Evolutionary conservation across 1,284 basidiomycete genomes (phyloP), one percentile per base, ranked within the genome.

Genomic region (Cystobasidiaceae sp.): DNA sequence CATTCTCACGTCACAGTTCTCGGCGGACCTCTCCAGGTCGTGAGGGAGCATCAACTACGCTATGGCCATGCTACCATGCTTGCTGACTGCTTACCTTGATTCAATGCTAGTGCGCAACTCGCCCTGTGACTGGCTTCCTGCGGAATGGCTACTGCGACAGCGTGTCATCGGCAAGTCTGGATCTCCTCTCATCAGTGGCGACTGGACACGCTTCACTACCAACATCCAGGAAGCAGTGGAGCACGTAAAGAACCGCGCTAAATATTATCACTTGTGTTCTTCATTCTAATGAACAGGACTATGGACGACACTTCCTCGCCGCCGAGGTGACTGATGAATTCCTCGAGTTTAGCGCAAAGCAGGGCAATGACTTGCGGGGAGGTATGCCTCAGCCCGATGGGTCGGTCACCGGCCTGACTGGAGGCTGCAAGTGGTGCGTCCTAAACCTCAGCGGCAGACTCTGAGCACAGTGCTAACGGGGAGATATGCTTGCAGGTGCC

Each of bases 61-160:
- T 33, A 21, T 41, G 3, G 19, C 11, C 11, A 23, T 25, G 19
- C 19, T 19, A 11, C n/a, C 23, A 23, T 28, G 6, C 25, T 30
- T 28, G 23, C 39, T 57, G 39, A 57, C 43, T 8, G n/a, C 4
- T 4, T 45, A 9, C 39, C 7, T 6, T 44, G 34, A 4, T 21
- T 17, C 7, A 4, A 17, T 28, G n/a, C n/a, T 32, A 62, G 60
- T 62, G 60, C 60, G 25, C 60, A 15, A 54, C 60, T 15, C 32
- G 46, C n/a, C 60, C 60, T 23, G 33, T 54, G 39, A 62, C 60
- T 0, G 60, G 60, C 37, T 62, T 41, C 49, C 50, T 62, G 7
- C 48, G 60, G 17, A 62, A 62, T 54, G 60, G 60, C 23, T 62
- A 62, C 60, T 62, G 60, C 49, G 60, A 62, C 50, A 52, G 49